Base-by-base conservation (phyloP, 768 basidiomycete species). In the Dioszegia hungarica region DNA sequence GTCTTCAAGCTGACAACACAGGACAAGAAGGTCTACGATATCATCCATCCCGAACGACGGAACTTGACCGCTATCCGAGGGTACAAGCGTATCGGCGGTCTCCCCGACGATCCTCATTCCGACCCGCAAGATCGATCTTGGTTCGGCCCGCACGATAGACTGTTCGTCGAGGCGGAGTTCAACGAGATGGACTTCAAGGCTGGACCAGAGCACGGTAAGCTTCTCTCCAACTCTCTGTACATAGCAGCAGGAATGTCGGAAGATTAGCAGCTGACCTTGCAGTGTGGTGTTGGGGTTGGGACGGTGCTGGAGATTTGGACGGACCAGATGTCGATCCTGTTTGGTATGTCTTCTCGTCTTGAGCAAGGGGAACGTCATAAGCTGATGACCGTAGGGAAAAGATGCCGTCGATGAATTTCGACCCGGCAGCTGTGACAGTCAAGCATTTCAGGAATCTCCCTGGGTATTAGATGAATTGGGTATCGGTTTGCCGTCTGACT, bases 231-330 rank as follows among this genome's bases (percentile, higher is more conserved):
- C n/a, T n/a, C n/a, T n/a, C n/a, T n/a, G n/a, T n/a, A n/a, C n/a
- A n/a, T n/a, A n/a, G n/a, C n/a, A n/a, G n/a, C n/a, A n/a, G n/a
- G n/a, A n/a, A n/a, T n/a, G n/a, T n/a, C n/a, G n/a, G n/a, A n/a
- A n/a, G n/a, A n/a, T n/a, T n/a, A n/a, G n/a, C n/a, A 2, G 46
- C 64, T 61, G 29, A 54, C 36, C 19, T 12, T 29, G 27, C 25
- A 95, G 94, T 98, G 12, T 97, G 94, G 94, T 98, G 94, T 73
- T 97, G 94, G 94, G 94, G 94, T 19, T 99, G 94, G 94, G 94
- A 99, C 68, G 94, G 94, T 14, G 94, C 94, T 2, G 94, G 94
- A 19, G 94, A 99, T 72, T 82, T 99, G 22, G 94, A 97, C 62
- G 94, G 93, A 39, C 94, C 94, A 0, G 93, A 98, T 69, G 90